Conservation (phyloP, 805 yeast species). For the Spathaspora boniae region DNA sequence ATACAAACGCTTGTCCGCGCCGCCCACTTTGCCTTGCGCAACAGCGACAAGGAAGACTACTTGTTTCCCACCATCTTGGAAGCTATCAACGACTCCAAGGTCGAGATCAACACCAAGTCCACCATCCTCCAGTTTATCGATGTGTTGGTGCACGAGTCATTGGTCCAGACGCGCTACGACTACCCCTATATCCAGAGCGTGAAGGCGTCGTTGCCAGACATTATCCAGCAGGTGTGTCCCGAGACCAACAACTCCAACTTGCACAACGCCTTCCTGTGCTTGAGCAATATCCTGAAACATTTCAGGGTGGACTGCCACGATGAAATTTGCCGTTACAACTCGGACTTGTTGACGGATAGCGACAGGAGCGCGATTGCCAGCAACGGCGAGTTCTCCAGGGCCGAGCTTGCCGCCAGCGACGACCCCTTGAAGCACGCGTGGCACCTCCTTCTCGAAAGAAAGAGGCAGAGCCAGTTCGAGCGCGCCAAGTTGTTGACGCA, state of each 20-base stretch:
- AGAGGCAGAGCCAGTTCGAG: constrained; percentile 51
- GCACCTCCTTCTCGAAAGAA: constrained; percentile 44
- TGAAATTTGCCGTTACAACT: constrained; percentile 22
- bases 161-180: constrained; percentile 28
- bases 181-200: constrained; percentile 37
- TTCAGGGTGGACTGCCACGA: constrained; percentile 27
- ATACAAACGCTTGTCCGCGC: constrained; percentile 47
- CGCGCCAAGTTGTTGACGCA: constrained; percentile 38
- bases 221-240: constrained; percentile 33
- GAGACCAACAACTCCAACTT: constrained; percentile 33
- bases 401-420: constrained; percentile 14
- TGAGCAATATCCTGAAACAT: constrained; percentile 34
- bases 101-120: constrained; percentile 59
- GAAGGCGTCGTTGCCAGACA: constrained; percentile 31
- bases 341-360: constrained; percentile 29
- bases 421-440: constrained; percentile 37
- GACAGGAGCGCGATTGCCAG: constrained; percentile 31
- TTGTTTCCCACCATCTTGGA: constrained; percentile 65
- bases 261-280: constrained; percentile 32
- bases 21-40: constrained; percentile 53
- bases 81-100: constrained; percentile 42
- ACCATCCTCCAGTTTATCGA: constrained; percentile 71
- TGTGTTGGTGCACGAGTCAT: constrained; percentile 45
- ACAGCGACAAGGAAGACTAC: constrained; percentile 62
- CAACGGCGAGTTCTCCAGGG: constrained; percentile 26